Evolutionary conservation across 352 stramenopile genomes (phyloP), one percentile per base, ranked within the genome.

Genomic region (Phytophthora macrochlamydospora): DNA sequence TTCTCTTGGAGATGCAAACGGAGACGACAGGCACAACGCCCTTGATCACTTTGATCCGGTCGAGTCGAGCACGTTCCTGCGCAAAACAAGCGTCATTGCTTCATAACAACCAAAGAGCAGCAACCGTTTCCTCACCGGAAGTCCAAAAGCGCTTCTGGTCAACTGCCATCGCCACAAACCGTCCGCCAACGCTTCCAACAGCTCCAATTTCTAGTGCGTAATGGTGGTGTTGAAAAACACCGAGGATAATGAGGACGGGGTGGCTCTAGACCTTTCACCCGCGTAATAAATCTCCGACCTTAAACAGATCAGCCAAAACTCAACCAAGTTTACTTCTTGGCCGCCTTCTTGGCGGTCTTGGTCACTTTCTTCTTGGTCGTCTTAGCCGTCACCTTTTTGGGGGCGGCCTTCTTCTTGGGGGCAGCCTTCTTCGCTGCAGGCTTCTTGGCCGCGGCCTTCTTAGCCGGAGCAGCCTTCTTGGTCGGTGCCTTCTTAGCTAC

Each of bases 151-250:
- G n/a, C n/a, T 24, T 0, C 18, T 24, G 18, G n/a, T n/a, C n/a
- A n/a, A n/a, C 18, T 24, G 18, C 18, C 18, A 24, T 24, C 18
- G 18, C 18, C 24, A 12, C 18, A 48, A n/a, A 13, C 28, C 24
- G 46, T 46, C 40, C 49, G 29, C 12, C 48, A 28, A 56, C 3
- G 29, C 6, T 40, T 11, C 6, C 35, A 54, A 45, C 48, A 53
- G 8, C 40, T 46, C 71, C 58, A 65, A 79, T 71, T 86, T 81
- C 76, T 76, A 7, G 52, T 56, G 38, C 31, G 57, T 72, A 73
- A 68, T 79, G 86, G 86, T 94, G 86, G 86, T 94, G 84, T 94
- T 94, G 79, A 93, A 76, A 92, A 94, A 94, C 86, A 94, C 86
- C 86, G 84, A 94, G 78, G 54, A 76, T 72, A 69, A 24, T 49